These are phyloP conservation scores for Neotropicomus parvogracilis DNA, from an alignment of 1,284 basidiomycete genomes.

Conservation along the genomic window DNA sequence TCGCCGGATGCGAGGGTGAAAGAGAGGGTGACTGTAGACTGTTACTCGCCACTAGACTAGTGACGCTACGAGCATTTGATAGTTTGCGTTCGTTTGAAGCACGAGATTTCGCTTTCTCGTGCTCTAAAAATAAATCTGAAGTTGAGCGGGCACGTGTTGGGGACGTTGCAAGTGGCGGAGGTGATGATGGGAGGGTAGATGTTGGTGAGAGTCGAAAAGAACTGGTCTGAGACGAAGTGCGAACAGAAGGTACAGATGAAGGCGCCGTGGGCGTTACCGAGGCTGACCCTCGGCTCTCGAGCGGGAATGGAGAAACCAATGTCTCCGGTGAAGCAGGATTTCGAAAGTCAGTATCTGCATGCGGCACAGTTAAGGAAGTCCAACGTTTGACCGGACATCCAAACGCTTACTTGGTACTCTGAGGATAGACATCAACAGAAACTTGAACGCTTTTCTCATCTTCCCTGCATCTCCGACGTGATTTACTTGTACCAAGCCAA, in stretches of 20 bases:
- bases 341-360: conserved; percentile 42
- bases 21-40: conserved; percentile 22
- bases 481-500: conserved; percentile 67
- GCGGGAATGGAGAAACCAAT: conserved; percentile 47
- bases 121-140: conserved; percentile 51
- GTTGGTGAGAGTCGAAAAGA: conserved; percentile 32
- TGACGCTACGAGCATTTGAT: conserved; percentile 31
- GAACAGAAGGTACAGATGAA: conserved; percentile 35
- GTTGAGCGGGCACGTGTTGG: conserved; percentile 55
- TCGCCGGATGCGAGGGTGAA: conserved; percentile 13
- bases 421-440: conserved; percentile 57
- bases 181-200: conserved; percentile 32
- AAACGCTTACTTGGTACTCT: conserved; percentile 49
- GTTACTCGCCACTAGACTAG: conserved; percentile 23
- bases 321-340: conserved; percentile 72
- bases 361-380: conserved; percentile 7
- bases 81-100: conserved; percentile 31
- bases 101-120: conserved; percentile 41
- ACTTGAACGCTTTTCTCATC: conserved; percentile 65
- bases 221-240: conserved; percentile 30
- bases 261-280: conserved; percentile 50
- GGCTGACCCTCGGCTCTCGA: conserved; percentile 42
- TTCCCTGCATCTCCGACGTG: conserved; percentile 49
- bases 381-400: conserved; percentile 1
- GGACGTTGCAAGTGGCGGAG: conserved; percentile 37